phyloP scores from a whole-genome alignment of 2,329 filamentous ascomycete genomes.

The Monosporascus sp. region DNA sequence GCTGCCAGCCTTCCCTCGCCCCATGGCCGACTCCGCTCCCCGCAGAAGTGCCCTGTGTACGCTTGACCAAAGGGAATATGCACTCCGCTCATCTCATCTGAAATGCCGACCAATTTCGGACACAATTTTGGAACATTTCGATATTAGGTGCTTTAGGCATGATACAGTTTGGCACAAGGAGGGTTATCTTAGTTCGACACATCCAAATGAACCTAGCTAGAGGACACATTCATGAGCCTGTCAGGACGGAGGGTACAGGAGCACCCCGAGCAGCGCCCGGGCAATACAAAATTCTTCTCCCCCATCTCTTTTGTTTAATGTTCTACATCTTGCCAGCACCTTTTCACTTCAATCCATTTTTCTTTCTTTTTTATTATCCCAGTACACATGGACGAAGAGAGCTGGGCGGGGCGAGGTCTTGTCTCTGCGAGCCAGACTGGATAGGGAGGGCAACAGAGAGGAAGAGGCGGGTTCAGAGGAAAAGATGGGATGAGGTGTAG shows the following conservation, averaged over 20 bases:
- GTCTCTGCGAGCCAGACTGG: background rate
- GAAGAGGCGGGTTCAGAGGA: background rate
- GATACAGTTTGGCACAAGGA: background rate
- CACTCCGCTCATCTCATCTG: conserved; percentile 1
- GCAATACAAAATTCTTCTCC: conserved; percentile 12
- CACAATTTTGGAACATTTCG: background rate
- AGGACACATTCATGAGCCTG: background rate
- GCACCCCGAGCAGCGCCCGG: background rate
- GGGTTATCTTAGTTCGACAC: conserved; percentile 1
- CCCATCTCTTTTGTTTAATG: conserved; percentile 12
- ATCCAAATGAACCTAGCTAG: conserved; percentile 2
- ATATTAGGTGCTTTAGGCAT: background rate
- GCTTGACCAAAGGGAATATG: conserved; percentile 6
- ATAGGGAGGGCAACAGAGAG: background rate
- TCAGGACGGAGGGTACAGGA: conserved; percentile 1
- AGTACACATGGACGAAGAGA: conserved; percentile 2
- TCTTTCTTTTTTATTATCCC: conserved; percentile 3
- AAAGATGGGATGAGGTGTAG: background rate
- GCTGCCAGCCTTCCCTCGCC: background rate
- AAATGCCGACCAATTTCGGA: background rate
- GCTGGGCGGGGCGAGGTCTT: background rate
- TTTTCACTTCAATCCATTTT: conserved; percentile 1
- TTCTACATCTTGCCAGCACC: background rate
- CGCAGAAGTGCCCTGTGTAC: conserved; percentile 6
- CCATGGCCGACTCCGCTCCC: background rate